Evolutionary conservation across 129 eudicot genomes (phyloP), one percentile per base, ranked within the genome.

Genomic region (Pittosporum tobira): DNA sequence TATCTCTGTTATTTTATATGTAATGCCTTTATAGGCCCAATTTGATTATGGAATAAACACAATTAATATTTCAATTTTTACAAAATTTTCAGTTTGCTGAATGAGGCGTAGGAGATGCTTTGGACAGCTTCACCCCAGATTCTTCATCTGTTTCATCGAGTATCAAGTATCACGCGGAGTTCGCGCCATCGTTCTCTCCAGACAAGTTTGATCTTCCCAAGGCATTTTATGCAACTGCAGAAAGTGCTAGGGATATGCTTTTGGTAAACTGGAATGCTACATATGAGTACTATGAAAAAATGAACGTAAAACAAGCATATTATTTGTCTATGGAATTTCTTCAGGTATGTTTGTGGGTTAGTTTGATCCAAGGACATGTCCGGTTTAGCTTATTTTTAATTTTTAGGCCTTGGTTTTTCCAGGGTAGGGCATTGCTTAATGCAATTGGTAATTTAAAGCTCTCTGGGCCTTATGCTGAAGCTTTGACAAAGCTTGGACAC

Each of bases 291-390:
- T 81, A 82, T 29, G 81, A 82, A 61, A 68, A 78, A 72, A 61
- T 69, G 67, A 82, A 82, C 12, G 77, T 65, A 47, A 78, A 82
- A 40, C 84, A 75, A 51, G 89, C 89, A 12, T 82, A 82, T 65
- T 82, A 82, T 70, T 59, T 82, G 43, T 82, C 89, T 30, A 82
- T 82, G 89, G 89, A 82, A 71, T 82, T 82, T 62, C 84, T 82
- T 54, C 89, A 82, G 89, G 89, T 82, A 43, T 27, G 63, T 65
- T 67, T 45, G 30, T 9, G 18, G 38, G 21, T 13, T 51, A 14
- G 51, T 14, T 53, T 43, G 61, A 58, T 46, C 51, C n/a, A 20
- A 34, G 30, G 36, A 42, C 34, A 5, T 23, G 46, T 52, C 38
- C 58, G 9, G 23, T 57, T 3, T 24, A 47, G 29, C 22, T 5